phyloP scores from a whole-genome alignment of 495 filamentous ascomycete species.

The Cercophora samala region DNA sequence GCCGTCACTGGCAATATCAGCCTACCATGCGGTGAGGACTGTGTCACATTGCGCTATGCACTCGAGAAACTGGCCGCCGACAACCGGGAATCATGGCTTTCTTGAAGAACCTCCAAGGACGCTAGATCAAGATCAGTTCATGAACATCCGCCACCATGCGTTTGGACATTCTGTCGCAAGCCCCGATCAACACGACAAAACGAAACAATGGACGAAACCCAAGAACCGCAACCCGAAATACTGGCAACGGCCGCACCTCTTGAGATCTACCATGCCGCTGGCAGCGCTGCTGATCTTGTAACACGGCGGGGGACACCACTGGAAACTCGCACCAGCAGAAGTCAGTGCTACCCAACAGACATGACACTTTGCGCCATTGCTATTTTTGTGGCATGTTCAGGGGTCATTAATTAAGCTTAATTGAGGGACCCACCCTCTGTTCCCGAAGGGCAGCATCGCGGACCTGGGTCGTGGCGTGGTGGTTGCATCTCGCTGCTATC shows the following conservation, averaged over 20 bases:
- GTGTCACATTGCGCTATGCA: conserved; percentile 18
- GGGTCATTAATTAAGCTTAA: conserved; percentile 44
- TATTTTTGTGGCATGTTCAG: conserved; percentile 38
- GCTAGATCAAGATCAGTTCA: no score
- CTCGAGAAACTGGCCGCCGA: not conserved
- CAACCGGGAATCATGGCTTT: not conserved
- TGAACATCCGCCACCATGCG: no score
- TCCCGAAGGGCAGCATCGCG: conserved; percentile 17
- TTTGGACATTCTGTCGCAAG: not conserved
- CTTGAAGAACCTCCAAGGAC: no score
- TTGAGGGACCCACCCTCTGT: conserved; percentile 25
- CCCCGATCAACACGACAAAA: not conserved
- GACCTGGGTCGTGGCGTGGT: conserved; percentile 22
- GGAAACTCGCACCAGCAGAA: conserved; percentile 6
- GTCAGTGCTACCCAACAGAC: conserved; percentile 6
- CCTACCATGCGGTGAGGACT: conserved; percentile 14
- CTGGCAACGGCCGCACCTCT: not conserved
- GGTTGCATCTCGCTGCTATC: conserved; percentile 17
- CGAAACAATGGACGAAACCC: not conserved
- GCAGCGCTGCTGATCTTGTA: conserved; percentile 11
- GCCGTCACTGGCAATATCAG: conserved; percentile 19
- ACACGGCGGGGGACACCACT: not conserved
- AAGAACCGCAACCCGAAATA: conserved; percentile 17
- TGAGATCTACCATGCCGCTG: not conserved
- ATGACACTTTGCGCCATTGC: conserved; percentile 25